phyloP scores from a whole-genome alignment of 148 eudicot genomes.

The Diospyros lotus region DNA sequence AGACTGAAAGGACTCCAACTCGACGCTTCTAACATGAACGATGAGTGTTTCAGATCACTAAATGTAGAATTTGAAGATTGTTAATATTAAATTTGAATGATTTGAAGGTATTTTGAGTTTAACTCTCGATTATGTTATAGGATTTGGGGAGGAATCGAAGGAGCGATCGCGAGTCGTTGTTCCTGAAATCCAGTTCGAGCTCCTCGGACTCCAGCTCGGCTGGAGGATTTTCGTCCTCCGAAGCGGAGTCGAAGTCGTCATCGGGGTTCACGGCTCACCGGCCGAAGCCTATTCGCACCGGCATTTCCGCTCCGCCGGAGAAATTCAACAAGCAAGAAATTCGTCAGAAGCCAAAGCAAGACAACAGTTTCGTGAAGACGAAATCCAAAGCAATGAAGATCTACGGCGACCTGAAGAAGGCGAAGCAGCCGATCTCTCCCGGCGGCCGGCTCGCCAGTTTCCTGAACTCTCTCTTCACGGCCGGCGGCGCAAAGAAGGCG shows the following conservation, averaged over 20 bases:
- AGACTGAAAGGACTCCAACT: too few relatives aligned
- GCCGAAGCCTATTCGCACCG: conserved; percentile 46
- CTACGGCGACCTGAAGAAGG: conserved; percentile 77
- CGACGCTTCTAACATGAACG: too few relatives aligned
- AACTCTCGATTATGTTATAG: too few relatives aligned
- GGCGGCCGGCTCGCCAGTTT: conserved; percentile 76
- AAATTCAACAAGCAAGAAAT: background rate
- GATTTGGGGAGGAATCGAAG: too few relatives aligned
- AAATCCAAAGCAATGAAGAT: conserved; percentile 68
- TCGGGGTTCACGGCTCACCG: background rate
- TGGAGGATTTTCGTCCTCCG: conserved; percentile 41
- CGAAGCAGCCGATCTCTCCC: conserved; percentile 81
- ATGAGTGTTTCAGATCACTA: too few relatives aligned
- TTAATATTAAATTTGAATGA: too few relatives aligned
- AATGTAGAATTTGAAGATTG: too few relatives aligned
- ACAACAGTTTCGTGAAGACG: conserved; percentile 35
- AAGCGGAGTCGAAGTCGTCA: conserved; percentile 16
- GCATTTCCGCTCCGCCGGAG: conserved; percentile 14
- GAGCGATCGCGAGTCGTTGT: background rate
- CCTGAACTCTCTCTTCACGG: conserved; percentile 61
- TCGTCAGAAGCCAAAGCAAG: conserved; percentile 19
- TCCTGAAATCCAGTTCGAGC: conserved; percentile 36
- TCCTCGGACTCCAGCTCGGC: conserved; percentile 55
- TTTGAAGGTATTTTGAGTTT: too few relatives aligned
- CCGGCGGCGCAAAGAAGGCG: conserved; percentile 37